Conservation (phyloP, 768 basidiomycete species). For the Trametes meyenii region DNA sequence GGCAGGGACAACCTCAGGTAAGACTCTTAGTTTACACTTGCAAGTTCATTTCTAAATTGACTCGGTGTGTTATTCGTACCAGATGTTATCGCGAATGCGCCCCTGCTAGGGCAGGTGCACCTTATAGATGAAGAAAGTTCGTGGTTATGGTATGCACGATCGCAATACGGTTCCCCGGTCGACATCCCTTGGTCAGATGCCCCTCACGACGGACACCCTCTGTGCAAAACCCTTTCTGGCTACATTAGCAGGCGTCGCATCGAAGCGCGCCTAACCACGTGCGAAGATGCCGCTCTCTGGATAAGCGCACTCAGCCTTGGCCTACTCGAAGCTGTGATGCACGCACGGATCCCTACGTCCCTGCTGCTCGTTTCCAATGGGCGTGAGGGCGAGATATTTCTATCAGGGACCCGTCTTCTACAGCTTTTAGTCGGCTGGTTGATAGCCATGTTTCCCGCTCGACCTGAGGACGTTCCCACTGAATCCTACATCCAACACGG, state of each 20-base stretch:
- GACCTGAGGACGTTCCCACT: not conserved
- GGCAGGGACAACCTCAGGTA: not conserved
- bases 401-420: not conserved
- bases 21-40: not conserved
- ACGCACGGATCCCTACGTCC: constrained; percentile 1
- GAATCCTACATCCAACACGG: not conserved
- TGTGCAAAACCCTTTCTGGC: not conserved
- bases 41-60: no score
- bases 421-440: not conserved
- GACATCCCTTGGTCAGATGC: constrained; percentile 6
- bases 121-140: not conserved
- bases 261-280: not conserved
- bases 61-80: not conserved
- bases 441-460: no score
- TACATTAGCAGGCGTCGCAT: constrained; percentile 1
- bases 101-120: not conserved
- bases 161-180: not conserved
- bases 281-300: constrained; percentile 14
- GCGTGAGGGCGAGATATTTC: not conserved
- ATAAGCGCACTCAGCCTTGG: constrained; percentile 13
- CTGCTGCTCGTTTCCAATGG: not conserved
- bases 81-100: not conserved
- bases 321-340: constrained; percentile 4
- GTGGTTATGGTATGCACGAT: not conserved
- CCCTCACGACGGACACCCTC: not conserved